These are phyloP conservation scores for Sphaerulina musiva DNA, from an alignment of 2,329 filamentous ascomycete species.

Conservation along the genomic window DNA sequence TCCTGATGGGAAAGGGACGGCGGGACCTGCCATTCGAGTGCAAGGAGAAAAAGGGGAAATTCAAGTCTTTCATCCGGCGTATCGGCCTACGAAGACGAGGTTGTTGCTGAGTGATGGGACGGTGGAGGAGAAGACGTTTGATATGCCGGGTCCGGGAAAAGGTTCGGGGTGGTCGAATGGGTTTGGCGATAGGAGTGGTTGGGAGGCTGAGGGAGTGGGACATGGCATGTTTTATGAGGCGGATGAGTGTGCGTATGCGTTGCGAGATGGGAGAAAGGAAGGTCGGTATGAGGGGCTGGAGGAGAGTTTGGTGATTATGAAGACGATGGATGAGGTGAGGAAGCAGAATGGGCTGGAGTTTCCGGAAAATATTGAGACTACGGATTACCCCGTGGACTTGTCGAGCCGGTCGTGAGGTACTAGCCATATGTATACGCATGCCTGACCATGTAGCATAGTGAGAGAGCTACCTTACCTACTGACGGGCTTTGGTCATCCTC, in stretches of 20 bases:
- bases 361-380: conserved; percentile 60
- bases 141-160: conserved; percentile 43
- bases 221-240: conserved; percentile 89
- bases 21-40: conserved; percentile 65
- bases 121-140: conserved; percentile 43
- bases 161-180: conserved; percentile 45
- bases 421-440: too few species aligned
- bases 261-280: conserved; percentile 71
- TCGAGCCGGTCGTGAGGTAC: conserved; percentile 10
- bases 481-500: too few species aligned
- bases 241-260: conserved; percentile 66
- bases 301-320: conserved; percentile 82
- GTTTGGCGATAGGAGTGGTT: conserved; percentile 34
- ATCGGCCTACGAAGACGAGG: conserved; percentile 51
- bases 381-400: conserved; percentile 46
- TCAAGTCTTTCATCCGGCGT: conserved; percentile 68
- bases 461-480: too few species aligned
- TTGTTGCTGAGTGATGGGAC: conserved; percentile 39
- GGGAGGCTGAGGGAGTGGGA: conserved; percentile 52
- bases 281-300: conserved; percentile 62
- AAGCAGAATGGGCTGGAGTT: conserved; percentile 57
- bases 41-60: conserved; percentile 78
- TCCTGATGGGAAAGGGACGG: conserved; percentile 53
- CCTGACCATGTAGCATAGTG: too few species aligned
- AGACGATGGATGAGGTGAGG: conserved; percentile 65